Conservation (phyloP, 2,329 filamentous ascomycete genomes). For the Diaporthe sp. region DNA sequence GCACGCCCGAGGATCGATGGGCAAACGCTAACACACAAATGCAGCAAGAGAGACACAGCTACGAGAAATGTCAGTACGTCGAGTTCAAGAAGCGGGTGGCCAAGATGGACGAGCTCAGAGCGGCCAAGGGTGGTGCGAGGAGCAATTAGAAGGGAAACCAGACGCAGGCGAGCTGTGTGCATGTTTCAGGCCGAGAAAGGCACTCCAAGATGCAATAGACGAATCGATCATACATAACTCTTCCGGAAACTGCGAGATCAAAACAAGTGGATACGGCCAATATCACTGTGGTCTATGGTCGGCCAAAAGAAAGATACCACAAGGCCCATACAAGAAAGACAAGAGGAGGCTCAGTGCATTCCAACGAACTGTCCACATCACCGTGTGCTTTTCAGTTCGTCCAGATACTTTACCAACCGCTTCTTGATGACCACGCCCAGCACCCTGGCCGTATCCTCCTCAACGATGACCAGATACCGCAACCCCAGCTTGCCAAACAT, state of each 20-base stretch:
- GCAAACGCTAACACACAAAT: conserved; percentile 31
- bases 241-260: not conserved
- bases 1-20: not conserved
- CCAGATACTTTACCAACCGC: conserved; percentile 66
- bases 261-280: not conserved
- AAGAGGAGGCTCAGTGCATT: not conserved
- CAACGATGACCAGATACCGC: conserved; percentile 66
- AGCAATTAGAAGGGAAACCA: conserved; percentile 74
- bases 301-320: not conserved
- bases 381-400: conserved; percentile 46
- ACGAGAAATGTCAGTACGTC: conserved; percentile 99
- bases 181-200: conserved; percentile 39
- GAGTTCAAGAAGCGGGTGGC: conserved; percentile 99
- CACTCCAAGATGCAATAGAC: conserved; percentile 22
- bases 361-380: not conserved
- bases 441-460: conserved; percentile 64
- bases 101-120: conserved; percentile 98
- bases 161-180: conserved; percentile 42
- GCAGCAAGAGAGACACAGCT: conserved; percentile 95
- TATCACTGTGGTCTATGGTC: no score
- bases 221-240: not conserved
- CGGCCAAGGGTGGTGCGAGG: conserved; percentile 84
- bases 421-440: conserved; percentile 72
- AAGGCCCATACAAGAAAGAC: not conserved
- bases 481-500: conserved; percentile 72